phyloP scores from a whole-genome alignment of 2,329 filamentous ascomycete genomes.

The Paracamarosporium sp. region DNA sequence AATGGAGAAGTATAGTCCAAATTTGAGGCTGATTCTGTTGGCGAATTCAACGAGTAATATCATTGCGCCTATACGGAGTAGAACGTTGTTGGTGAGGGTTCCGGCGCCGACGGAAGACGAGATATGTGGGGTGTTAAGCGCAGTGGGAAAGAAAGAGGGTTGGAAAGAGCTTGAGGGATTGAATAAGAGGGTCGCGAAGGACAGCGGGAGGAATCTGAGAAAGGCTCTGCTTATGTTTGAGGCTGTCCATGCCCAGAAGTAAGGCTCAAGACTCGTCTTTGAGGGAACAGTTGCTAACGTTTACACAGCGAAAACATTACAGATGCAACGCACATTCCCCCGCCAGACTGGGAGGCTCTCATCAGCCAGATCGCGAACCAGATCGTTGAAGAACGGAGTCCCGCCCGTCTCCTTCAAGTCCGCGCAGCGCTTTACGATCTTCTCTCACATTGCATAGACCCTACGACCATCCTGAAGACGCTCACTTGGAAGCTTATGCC shows the following conservation, averaged over 20 bases:
- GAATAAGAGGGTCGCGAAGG: slow-evolving; percentile 84
- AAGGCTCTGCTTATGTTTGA: slow-evolving; percentile 96
- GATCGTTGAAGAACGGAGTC: slow-evolving; percentile 92
- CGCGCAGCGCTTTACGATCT: slow-evolving; percentile 96
- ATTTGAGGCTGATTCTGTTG: slow-evolving; percentile 86
- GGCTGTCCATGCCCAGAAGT: slow-evolving; percentile 97
- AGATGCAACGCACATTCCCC: slow-evolving; percentile 87
- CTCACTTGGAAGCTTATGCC: slow-evolving; percentile 91
- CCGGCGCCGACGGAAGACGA: slow-evolving; percentile 86
- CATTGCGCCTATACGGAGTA: slow-evolving; percentile 94
- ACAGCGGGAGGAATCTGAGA: slow-evolving; percentile 89
- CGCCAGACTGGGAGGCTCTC: slow-evolving; percentile 95
- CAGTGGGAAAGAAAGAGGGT: slow-evolving; percentile 78
- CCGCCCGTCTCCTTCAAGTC: slow-evolving; percentile 83
- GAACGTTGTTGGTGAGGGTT: slow-evolving; percentile 90
- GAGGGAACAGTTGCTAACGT: slow-evolving; percentile 12
- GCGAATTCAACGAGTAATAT: slow-evolving; percentile 98
- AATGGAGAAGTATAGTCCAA: slow-evolving; percentile 99
- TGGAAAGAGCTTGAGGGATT: slow-evolving; percentile 79
- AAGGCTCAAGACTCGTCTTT: slow-evolving; percentile 43
- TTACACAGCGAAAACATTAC: slow-evolving; percentile 80
- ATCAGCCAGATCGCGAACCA: slow-evolving; percentile 90
- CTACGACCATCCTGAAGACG: slow-evolving; percentile 92
- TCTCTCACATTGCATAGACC: slow-evolving; percentile 94
- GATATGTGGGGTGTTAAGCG: slow-evolving; percentile 77